Evolutionary conservation across 2,329 filamentous ascomycete genomes (phyloP).

Genomic region (Exophiala bonariae): DNA sequence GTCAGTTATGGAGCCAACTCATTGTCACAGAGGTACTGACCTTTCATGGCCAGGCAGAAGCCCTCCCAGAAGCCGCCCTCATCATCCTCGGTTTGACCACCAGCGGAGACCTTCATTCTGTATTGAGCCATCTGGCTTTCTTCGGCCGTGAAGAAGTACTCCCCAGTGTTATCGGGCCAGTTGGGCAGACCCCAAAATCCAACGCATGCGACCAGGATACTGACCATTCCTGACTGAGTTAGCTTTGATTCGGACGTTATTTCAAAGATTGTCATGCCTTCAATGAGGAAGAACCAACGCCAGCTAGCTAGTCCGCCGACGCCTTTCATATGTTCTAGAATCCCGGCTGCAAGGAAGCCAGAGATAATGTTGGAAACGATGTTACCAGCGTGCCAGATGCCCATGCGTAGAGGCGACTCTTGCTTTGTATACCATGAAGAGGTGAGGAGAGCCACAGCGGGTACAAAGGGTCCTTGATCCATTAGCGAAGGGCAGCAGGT

Average conservation of each 20-base stretch:
- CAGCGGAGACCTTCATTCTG: not conserved
- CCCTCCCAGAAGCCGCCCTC: conserved; percentile 25
- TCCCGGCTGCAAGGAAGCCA: conserved; percentile 46
- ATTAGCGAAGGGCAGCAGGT: conserved; percentile 42
- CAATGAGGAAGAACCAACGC: conserved; percentile 65
- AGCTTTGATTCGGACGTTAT: too few relatives aligned
- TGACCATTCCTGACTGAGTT: too few relatives aligned
- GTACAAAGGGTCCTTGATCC: conserved; percentile 53
- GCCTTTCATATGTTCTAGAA: conserved; percentile 41
- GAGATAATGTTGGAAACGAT: conserved; percentile 49
- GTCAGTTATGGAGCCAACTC: too few relatives aligned
- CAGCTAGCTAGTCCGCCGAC: conserved; percentile 49
- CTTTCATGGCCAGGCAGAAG: conserved; percentile 32
- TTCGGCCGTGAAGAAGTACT: conserved; percentile 42
- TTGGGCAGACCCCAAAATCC: conserved; percentile 53
- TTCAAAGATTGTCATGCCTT: conserved; percentile 65
- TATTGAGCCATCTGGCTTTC: conserved; percentile 33
- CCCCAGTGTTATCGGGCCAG: conserved; percentile 41
- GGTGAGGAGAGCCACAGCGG: conserved; percentile 48
- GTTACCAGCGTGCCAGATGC: conserved; percentile 49
- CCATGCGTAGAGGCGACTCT: conserved; percentile 46
- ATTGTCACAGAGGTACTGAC: too few relatives aligned
- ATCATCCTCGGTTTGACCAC: not conserved
- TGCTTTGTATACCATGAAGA: conserved; percentile 51
- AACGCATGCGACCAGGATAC: conserved; percentile 52